phyloP scores from a whole-genome alignment of 1,284 basidiomycete genomes.

The Melanopsichium pennsylvanicum region DNA sequence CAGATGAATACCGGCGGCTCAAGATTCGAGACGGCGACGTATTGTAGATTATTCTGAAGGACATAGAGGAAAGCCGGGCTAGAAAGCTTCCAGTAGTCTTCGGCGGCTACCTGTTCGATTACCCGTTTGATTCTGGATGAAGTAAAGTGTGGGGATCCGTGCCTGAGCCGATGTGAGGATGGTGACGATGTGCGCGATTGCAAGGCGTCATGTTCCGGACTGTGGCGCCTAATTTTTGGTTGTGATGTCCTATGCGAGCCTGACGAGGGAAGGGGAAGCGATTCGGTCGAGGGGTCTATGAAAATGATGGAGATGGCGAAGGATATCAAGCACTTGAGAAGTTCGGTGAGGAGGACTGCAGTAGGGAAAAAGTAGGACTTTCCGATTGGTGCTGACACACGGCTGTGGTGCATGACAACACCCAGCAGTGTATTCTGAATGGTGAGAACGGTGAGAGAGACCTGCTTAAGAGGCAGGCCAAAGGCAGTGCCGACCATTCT shows the following conservation, averaged over 20 bases:
- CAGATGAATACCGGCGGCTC: constrained; percentile 92
- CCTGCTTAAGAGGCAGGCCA: constrained; percentile 41
- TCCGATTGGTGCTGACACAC: constrained; percentile 76
- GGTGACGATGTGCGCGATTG: constrained; percentile 3
- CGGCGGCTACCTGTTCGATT: constrained; percentile 68
- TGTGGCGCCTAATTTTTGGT: constrained; percentile 11
- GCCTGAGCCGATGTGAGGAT: background rate
- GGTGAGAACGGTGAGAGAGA: constrained; percentile 85
- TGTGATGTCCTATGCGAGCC: constrained; percentile 5
- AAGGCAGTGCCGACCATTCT: constrained; percentile 21
- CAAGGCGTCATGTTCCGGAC: constrained; percentile 12
- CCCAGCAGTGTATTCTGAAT: constrained; percentile 75
- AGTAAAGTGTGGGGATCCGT: background rate
- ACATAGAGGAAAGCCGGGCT: constrained; percentile 92
- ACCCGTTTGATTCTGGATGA: constrained; percentile 22
- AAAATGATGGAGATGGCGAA: constrained; percentile 72
- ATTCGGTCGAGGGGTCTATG: constrained; percentile 14
- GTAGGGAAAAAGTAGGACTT: constrained; percentile 85
- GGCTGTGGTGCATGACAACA: constrained; percentile 70
- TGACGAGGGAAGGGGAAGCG: constrained; percentile 29
- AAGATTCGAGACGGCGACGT: constrained; percentile 89
- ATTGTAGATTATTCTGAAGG: constrained; percentile 91
- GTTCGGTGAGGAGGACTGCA: constrained; percentile 89
- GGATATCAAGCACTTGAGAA: constrained; percentile 88
- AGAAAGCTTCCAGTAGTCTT: constrained; percentile 94